These are phyloP conservation scores for Epichloe gansuensis DNA, from an alignment of 2,329 filamentous ascomycete species.

Conservation along the genomic window DNA sequence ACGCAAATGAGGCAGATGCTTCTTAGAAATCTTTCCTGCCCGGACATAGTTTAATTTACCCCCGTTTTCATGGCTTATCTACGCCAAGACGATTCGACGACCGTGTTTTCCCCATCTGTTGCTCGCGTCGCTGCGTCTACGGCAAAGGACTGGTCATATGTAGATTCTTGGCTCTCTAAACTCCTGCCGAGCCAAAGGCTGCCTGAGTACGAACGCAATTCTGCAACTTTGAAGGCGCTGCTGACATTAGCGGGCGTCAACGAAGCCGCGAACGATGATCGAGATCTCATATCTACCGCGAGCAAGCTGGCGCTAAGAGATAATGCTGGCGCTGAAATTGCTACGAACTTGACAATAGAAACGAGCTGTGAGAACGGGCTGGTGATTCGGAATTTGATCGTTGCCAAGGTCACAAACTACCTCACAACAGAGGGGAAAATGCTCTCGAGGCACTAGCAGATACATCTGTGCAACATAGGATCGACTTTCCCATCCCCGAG, in stretches of 20 bases:
- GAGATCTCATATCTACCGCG: slow-evolving; percentile 41
- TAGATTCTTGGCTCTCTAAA: slow-evolving; percentile 70
- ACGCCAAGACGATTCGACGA: slow-evolving; percentile 20
- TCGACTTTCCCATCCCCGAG: slow-evolving; percentile 35
- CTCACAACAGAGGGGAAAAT: slow-evolving; percentile 41
- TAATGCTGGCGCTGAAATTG: not conserved
- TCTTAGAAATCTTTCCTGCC: not conserved
- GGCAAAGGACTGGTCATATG: slow-evolving; percentile 82
- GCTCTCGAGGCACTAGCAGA: slow-evolving; percentile 47
- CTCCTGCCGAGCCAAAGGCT: slow-evolving; percentile 49
- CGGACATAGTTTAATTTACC: not conserved
- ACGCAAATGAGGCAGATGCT: no score
- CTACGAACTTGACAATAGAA: not conserved
- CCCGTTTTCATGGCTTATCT: not conserved
- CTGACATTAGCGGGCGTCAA: slow-evolving; percentile 64
- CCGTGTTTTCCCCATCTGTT: slow-evolving; percentile 56
- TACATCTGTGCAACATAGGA: slow-evolving; percentile 36
- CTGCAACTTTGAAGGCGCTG: slow-evolving; percentile 66
- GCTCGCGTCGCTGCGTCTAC: slow-evolving; percentile 67
- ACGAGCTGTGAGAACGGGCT: not conserved
- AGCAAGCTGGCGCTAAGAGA: slow-evolving; percentile 43
- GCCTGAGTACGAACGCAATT: slow-evolving; percentile 75
- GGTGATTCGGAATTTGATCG: slow-evolving; percentile 35
- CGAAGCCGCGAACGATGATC: slow-evolving; percentile 65
- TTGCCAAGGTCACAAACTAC: not conserved